phyloP scores from a whole-genome alignment of 2,329 filamentous ascomycete genomes.

The Orbilia ellipsospora region DNA sequence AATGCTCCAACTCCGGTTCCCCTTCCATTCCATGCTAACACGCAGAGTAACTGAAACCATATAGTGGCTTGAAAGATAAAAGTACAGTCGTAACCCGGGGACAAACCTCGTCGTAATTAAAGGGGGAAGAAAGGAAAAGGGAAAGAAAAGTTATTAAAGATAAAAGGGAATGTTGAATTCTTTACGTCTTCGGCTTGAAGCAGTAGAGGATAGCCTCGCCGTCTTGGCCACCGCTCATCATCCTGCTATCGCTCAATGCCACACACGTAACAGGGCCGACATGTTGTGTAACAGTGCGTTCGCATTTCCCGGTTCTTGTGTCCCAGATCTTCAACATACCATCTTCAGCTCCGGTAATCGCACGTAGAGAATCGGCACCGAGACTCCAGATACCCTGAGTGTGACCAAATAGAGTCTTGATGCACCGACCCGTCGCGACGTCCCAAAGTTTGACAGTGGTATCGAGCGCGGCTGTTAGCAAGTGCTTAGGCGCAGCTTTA shows the following conservation, averaged over 20 bases:
- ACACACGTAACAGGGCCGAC: constrained; percentile 92
- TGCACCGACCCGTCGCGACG: constrained; percentile 79
- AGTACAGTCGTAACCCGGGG: constrained; percentile 13
- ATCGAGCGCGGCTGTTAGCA: constrained; percentile 91
- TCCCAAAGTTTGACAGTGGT: constrained; percentile 94
- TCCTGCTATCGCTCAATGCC: constrained; percentile 85
- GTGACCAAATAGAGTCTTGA: constrained; percentile 95
- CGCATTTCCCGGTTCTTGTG: constrained; percentile 87
- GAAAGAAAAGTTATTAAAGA: too few relatives aligned
- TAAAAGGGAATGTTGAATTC: background rate
- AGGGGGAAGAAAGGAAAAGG: too few relatives aligned
- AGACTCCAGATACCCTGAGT: constrained; percentile 96
- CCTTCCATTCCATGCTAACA: constrained; percentile 4
- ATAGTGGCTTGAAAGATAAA: background rate
- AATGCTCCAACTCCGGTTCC: constrained; percentile 16
- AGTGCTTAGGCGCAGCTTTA: constrained; percentile 84
- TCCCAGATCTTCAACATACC: constrained; percentile 98
- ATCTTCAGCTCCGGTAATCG: constrained; percentile 91
- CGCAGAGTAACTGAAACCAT: constrained; percentile 6
- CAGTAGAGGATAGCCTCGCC: constrained; percentile 88
- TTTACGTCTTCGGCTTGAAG: constrained; percentile 66
- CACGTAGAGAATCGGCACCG: constrained; percentile 84
- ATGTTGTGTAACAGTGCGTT: constrained; percentile 91
- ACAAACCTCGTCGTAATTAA: background rate
- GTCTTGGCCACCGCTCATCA: constrained; percentile 93